Conservation (phyloP, 2,329 filamentous ascomycete genomes). For the Xylaria sp. region DNA sequence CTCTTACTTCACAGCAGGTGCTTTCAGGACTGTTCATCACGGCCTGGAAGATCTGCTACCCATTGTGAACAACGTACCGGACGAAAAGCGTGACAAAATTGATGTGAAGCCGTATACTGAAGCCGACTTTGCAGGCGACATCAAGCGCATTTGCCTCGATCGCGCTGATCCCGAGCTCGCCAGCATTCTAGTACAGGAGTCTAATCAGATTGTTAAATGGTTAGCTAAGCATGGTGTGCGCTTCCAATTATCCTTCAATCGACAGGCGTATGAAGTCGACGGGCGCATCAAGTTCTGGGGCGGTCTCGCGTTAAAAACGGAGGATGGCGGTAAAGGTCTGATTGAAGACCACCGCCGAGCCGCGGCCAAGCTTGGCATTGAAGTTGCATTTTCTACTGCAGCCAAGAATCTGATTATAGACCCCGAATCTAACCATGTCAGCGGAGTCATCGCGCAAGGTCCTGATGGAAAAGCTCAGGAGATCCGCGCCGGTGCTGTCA, state of each 20-base stretch:
- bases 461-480: background rate
- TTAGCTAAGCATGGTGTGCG: background rate
- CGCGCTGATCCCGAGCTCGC: background rate
- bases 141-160: background rate
- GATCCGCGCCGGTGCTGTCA: background rate
- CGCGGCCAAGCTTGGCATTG: background rate
- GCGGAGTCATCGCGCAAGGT: background rate
- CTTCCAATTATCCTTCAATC: background rate
- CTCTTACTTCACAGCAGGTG: background rate
- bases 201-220: background rate
- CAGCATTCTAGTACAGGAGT: background rate
- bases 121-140: background rate
- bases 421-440: background rate
- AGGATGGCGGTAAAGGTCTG: background rate
- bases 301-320: background rate
- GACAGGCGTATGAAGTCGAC: background rate
- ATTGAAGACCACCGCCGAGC: background rate
- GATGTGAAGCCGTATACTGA: background rate
- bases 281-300: slow-evolving; percentile 3
- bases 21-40: background rate
- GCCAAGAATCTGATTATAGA: background rate
- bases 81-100: background rate
- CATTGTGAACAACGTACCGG: background rate
- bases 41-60: background rate
- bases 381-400: background rate